Percentiles rank a stretch among this genome's conserved stretches.
These are phyloP conservation scores for Tuber indicum DNA, from an alignment of 495 filamentous ascomycete species.

Conservation along the genomic window DNA sequence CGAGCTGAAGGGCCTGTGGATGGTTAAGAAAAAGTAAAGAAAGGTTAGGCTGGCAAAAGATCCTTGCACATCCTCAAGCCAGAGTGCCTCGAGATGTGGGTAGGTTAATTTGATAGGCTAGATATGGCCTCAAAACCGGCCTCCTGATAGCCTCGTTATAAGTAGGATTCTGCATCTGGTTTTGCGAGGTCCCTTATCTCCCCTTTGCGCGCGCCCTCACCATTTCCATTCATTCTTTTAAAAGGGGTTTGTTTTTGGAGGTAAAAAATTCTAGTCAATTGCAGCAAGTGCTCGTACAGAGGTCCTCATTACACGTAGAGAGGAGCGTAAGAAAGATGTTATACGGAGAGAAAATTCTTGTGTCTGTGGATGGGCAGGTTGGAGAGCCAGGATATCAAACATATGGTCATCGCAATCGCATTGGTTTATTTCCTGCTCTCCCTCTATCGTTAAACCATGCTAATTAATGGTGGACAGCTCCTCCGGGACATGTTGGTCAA, in stretches of 20 bases:
- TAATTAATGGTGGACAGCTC: conserved; percentile 12
- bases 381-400: conserved; percentile 14
- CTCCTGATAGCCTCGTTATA: background rate
- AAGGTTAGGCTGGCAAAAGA: background rate
- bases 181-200: background rate
- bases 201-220: background rate
- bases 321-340: background rate
- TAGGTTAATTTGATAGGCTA: background rate
- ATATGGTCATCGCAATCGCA: conserved; percentile 10
- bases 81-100: background rate
- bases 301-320: background rate
- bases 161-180: background rate
- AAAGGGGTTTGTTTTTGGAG: background rate
- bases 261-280: background rate
- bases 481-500: conserved; percentile 12
- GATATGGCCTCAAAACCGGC: background rate
- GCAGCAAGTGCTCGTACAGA: background rate
- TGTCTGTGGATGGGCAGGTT: conserved; percentile 16
- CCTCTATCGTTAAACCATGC: background rate
- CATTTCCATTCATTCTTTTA: background rate
- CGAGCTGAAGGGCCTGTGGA: background rate
- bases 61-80: background rate
- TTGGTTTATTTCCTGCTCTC: conserved; percentile 10
- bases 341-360: conserved; percentile 10
- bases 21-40: background rate